These are phyloP conservation scores for Cadophora sp. DNA, from an alignment of 2,329 filamentous ascomycete genomes.

Conservation along the genomic window DNA sequence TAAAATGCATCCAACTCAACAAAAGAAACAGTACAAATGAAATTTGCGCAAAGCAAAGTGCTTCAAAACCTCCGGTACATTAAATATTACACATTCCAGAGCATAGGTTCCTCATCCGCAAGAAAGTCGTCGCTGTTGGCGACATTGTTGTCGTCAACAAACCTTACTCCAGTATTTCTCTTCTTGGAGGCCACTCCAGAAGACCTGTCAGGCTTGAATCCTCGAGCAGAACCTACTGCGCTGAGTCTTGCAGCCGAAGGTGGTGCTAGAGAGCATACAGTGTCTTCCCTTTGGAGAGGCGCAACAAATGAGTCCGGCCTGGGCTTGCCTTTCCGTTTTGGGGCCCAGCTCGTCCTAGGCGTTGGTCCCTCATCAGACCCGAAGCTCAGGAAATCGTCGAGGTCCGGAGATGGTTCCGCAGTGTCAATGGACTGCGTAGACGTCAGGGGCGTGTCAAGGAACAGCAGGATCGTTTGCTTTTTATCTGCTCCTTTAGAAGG, in stretches of 20 bases:
- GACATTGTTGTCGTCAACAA: slow-evolving; percentile 29
- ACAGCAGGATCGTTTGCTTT: slow-evolving; percentile 38
- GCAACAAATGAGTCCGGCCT: slow-evolving; percentile 32
- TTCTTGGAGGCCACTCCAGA: slow-evolving; percentile 24
- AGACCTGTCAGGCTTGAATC: slow-evolving; percentile 24
- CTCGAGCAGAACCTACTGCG: slow-evolving; percentile 33
- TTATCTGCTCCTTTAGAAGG: slow-evolving; percentile 16
- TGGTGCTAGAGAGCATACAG: slow-evolving; percentile 32
- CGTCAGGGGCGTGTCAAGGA: slow-evolving; percentile 38
- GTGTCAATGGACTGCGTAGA: slow-evolving; percentile 33
- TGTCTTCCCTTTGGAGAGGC: slow-evolving; percentile 16
- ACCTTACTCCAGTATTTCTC: slow-evolving; percentile 29
- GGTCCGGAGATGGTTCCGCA: slow-evolving; percentile 42
- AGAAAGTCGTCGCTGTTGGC: slow-evolving; percentile 24
- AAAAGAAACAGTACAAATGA: slow-evolving; percentile 19
- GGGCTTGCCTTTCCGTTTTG: slow-evolving; percentile 21
- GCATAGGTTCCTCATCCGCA: slow-evolving; percentile 28
- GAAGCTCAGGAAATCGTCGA: slow-evolving; percentile 40
- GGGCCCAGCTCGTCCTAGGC: slow-evolving; percentile 33
- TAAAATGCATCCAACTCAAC: slow-evolving; percentile 18
- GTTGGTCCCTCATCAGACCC: slow-evolving; percentile 42
- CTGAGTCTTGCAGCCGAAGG: slow-evolving; percentile 36
- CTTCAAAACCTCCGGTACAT: slow-evolving; percentile 1
- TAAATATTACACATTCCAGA: slow-evolving; percentile 31
- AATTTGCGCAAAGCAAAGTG: slow-evolving; percentile 15